Conservation (phyloP, 257 asterid genomes). For the Penstemon barbatus region DNA sequence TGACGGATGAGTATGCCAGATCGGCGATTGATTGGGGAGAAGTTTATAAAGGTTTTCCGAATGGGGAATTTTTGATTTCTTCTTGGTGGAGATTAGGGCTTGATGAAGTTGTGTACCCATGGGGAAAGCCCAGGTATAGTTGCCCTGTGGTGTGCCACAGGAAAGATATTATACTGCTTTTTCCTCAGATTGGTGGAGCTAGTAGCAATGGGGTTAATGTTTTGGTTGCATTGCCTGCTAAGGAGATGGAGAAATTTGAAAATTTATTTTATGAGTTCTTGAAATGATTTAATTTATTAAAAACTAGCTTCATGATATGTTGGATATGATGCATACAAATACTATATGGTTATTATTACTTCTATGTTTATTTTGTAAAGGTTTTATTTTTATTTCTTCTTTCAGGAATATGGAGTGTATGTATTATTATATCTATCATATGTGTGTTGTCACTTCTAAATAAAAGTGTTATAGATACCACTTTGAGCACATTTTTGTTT, state of each 20-base stretch:
- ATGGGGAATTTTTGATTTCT: conserved; percentile 78
- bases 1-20: conserved; percentile 71
- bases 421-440: no score
- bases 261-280: conserved; percentile 41
- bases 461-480: no score
- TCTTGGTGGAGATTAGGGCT: conserved; percentile 97
- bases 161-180: conserved; percentile 67
- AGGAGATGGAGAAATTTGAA: conserved; percentile 68
- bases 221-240: conserved; percentile 71
- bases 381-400: no score
- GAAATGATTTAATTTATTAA: conserved; percentile 2
- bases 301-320: background rate
- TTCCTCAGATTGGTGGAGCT: conserved; percentile 59
- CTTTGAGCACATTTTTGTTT: no score
- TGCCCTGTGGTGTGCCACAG: conserved; percentile 79
- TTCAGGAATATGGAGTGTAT: no score
- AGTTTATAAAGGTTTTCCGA: conserved; percentile 74
- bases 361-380: no score
- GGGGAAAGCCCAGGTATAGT: conserved; percentile 84
- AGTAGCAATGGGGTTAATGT: conserved; percentile 60
- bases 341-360: no score
- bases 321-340: background rate
- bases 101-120: conserved; percentile 67
- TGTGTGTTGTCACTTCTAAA: no score
- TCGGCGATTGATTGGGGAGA: conserved; percentile 93